phyloP scores from a whole-genome alignment of 495 filamentous ascomycete genomes.

The Annulohypoxylon nitens region DNA sequence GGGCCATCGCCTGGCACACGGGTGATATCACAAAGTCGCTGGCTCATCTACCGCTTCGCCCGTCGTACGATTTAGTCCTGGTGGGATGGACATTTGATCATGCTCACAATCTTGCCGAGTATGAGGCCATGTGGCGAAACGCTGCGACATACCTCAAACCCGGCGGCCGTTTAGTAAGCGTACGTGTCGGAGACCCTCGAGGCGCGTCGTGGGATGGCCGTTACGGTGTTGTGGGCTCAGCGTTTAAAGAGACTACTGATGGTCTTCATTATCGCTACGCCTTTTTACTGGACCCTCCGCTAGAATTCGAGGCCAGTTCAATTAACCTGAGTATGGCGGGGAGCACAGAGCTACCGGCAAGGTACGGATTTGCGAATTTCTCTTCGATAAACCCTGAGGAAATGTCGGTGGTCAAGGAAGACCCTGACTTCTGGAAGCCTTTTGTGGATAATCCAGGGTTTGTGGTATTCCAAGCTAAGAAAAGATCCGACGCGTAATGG shows the following conservation, averaged over 20 bases:
- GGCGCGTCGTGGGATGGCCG: slow-evolving; percentile 32
- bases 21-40: not conserved
- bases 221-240: slow-evolving; percentile 39
- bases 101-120: slow-evolving; percentile 35
- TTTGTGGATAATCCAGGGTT: slow-evolving; percentile 43
- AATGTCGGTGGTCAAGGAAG: slow-evolving; percentile 35
- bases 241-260: slow-evolving; percentile 39
- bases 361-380: slow-evolving; percentile 43
- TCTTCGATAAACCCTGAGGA: slow-evolving; percentile 39
- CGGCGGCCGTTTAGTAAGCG: slow-evolving; percentile 47
- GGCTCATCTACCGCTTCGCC: slow-evolving; percentile 32
- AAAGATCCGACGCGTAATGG: not conserved
- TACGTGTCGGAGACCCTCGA: slow-evolving; percentile 28
- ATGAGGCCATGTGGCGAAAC: slow-evolving; percentile 53
- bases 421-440: slow-evolving; percentile 47
- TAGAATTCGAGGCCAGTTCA: slow-evolving; percentile 36
- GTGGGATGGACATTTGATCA: slow-evolving; percentile 49
- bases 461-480: slow-evolving; percentile 26
- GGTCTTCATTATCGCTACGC: slow-evolving; percentile 37
- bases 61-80: slow-evolving; percentile 52
- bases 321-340: slow-evolving; percentile 34
- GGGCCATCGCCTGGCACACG: not conserved
- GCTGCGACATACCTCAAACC: slow-evolving; percentile 44
- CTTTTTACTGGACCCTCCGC: slow-evolving; percentile 13
- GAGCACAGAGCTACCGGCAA: slow-evolving; percentile 36